Conservation (phyloP, 768 basidiomycete species). For the Rhodotorula babjevae region DNA sequence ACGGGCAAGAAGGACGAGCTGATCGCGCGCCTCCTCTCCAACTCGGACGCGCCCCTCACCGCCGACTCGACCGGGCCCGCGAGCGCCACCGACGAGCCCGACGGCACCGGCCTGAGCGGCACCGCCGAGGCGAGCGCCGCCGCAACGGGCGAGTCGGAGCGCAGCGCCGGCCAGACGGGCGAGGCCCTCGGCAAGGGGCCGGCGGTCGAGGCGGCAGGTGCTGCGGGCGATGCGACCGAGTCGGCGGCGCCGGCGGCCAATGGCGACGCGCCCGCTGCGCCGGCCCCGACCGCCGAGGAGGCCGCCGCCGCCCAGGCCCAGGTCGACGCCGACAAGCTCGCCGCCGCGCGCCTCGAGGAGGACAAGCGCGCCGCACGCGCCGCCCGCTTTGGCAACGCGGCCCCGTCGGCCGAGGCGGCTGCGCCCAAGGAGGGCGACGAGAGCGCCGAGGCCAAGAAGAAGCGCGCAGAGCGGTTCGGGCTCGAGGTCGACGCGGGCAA, state of each 20-base stretch:
- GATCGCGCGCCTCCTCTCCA: constrained; percentile 39
- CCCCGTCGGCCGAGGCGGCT: background rate
- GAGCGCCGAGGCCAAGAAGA: constrained; percentile 19
- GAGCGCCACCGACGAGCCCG: constrained; percentile 11
- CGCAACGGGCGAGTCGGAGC: background rate
- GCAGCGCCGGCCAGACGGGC: background rate
- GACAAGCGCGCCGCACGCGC: background rate
- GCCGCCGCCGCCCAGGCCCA: background rate
- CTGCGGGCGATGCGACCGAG: background rate
- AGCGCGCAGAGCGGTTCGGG: constrained; percentile 38
- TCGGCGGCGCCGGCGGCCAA: too few relatives aligned
- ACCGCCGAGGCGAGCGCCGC: background rate
- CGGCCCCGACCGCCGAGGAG: background rate
- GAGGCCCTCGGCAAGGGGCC: background rate
- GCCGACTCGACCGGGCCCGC: constrained; percentile 19
- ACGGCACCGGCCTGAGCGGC: background rate
- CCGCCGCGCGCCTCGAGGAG: constrained; percentile 5
- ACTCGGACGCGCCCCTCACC: background rate
- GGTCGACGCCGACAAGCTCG: background rate
- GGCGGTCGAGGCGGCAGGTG: background rate
- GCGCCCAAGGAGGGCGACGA: background rate
- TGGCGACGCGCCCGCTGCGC: too few relatives aligned
- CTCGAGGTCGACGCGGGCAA: background rate
- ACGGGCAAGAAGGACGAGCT: constrained; percentile 45
- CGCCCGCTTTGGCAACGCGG: background rate